Percentiles rank a stretch among this genome's conserved stretches.
Evolutionary conservation across 805 yeast genomes (phyloP).

Genomic region (fission yeast (Schizosaccharomyces pombe)): DNA sequence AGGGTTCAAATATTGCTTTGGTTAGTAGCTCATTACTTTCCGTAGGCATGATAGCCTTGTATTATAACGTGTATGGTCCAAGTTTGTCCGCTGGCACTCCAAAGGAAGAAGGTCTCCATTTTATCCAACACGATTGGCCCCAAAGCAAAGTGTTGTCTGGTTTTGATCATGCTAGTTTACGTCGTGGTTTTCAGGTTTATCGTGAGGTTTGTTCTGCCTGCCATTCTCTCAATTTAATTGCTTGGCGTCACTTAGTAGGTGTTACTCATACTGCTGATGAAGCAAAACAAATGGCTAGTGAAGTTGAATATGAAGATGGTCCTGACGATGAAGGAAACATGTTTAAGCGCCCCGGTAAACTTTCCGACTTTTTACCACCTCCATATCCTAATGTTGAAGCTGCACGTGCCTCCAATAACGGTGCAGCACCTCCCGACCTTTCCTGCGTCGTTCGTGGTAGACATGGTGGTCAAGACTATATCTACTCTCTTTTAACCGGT

Average conservation of each 20-base stretch:
- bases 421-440: constrained; percentile 95
- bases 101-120: constrained; percentile 95
- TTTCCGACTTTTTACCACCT: constrained; percentile 82
- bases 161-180: constrained; percentile 25
- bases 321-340: constrained; percentile 93
- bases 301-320: constrained; percentile 91
- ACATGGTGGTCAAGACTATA: constrained; percentile 93
- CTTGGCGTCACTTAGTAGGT: constrained; percentile 96
- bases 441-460: constrained; percentile 94
- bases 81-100: constrained; percentile 42
- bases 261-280: constrained; percentile 81
- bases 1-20: background rate
- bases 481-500: constrained; percentile 85
- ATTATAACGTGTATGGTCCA: constrained; percentile 60
- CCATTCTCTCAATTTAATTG: constrained; percentile 87
- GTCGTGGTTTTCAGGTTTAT: constrained; percentile 98
- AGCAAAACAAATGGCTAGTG: constrained; percentile 83
- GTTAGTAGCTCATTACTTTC: constrained; percentile 34
- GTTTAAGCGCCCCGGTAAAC: constrained; percentile 92
- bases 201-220: constrained; percentile 98
- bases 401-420: constrained; percentile 98
- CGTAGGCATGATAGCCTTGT: constrained; percentile 61
- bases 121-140: constrained; percentile 82
- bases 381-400: constrained; percentile 97
- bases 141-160: constrained; percentile 61